phyloP scores from a whole-genome alignment of 768 basidiomycete species.

The Tricholoma terreum region DNA sequence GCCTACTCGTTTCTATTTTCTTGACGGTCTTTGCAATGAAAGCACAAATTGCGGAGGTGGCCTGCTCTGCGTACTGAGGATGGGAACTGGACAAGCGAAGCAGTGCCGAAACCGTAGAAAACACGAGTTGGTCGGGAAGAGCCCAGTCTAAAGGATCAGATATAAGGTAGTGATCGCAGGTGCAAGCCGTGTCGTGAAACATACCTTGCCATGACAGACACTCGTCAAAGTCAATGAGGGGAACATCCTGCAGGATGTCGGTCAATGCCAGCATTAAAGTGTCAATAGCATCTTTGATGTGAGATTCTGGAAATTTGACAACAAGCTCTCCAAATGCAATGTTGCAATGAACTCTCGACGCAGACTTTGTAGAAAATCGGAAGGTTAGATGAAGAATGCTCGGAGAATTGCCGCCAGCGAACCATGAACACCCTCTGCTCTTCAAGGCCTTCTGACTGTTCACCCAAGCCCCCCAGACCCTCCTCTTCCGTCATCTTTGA shows the following conservation, averaged over 20 bases:
- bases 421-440: conserved; percentile 43
- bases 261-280: conserved; percentile 57
- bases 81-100: conserved; percentile 60
- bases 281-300: conserved; percentile 49
- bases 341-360: conserved; percentile 72
- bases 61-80: conserved; percentile 44
- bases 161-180: background rate
- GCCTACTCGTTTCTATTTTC: conserved; percentile 47
- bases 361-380: conserved; percentile 42
- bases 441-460: conserved; percentile 23
- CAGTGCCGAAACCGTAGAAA: conserved; percentile 72
- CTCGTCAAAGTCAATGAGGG: conserved; percentile 73
- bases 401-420: background rate
- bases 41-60: conserved; percentile 55
- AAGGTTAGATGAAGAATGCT: conserved; percentile 5
- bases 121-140: conserved; percentile 80
- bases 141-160: conserved; percentile 66
- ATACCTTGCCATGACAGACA: conserved; percentile 80
- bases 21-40: conserved; percentile 59
- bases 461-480: background rate
- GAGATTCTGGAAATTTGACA: conserved; percentile 54
- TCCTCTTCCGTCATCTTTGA: conserved; percentile 26
- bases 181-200: conserved; percentile 7
- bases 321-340: conserved; percentile 83
- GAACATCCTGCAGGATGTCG: conserved; percentile 68